Conservation (phyloP, 2,329 filamentous ascomycete genomes). For the Nigrograna mackinnonii region DNA sequence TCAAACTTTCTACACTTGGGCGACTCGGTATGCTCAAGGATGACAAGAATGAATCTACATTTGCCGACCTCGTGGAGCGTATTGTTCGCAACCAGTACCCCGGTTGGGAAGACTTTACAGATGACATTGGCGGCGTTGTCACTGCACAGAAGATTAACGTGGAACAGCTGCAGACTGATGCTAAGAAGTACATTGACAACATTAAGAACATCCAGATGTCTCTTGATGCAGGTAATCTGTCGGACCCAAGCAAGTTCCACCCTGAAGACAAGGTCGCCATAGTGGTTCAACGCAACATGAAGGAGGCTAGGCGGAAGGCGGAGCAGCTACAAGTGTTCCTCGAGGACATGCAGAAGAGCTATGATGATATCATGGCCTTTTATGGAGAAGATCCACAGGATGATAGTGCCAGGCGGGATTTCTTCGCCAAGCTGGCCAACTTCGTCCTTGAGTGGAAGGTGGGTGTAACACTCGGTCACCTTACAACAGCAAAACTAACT, state of each 20-base stretch:
- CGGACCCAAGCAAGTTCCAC: slow-evolving; percentile 96
- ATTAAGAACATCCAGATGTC: slow-evolving; percentile 92
- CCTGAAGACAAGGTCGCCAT: slow-evolving; percentile 93
- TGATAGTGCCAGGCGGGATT: slow-evolving; percentile 90
- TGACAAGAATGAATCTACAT: slow-evolving; percentile 95
- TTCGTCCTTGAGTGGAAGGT: slow-evolving; percentile 94
- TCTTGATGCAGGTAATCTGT: slow-evolving; percentile 90
- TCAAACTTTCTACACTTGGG: slow-evolving; percentile 94
- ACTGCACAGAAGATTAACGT: slow-evolving; percentile 89
- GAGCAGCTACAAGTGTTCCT: slow-evolving; percentile 94
- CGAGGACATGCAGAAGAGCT: slow-evolving; percentile 88
- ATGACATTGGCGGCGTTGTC: slow-evolving; percentile 82
- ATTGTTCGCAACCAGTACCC: slow-evolving; percentile 96
- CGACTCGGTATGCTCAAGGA: slow-evolving; percentile 98
- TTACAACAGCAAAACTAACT: neutral
- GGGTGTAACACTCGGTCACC: slow-evolving; percentile 26
- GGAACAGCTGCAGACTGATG: slow-evolving; percentile 85
- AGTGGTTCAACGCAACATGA: slow-evolving; percentile 91
- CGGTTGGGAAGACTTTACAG: slow-evolving; percentile 87
- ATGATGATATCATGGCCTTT: slow-evolving; percentile 94
- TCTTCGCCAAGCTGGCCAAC: slow-evolving; percentile 89
- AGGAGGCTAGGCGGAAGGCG: slow-evolving; percentile 92
- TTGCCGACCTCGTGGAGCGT: slow-evolving; percentile 93
- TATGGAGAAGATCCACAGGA: slow-evolving; percentile 93
- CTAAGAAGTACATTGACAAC: slow-evolving; percentile 91